Evolutionary conservation across 2,329 filamentous ascomycete species (phyloP).

Genomic region (Diaporthe helianthi): DNA sequence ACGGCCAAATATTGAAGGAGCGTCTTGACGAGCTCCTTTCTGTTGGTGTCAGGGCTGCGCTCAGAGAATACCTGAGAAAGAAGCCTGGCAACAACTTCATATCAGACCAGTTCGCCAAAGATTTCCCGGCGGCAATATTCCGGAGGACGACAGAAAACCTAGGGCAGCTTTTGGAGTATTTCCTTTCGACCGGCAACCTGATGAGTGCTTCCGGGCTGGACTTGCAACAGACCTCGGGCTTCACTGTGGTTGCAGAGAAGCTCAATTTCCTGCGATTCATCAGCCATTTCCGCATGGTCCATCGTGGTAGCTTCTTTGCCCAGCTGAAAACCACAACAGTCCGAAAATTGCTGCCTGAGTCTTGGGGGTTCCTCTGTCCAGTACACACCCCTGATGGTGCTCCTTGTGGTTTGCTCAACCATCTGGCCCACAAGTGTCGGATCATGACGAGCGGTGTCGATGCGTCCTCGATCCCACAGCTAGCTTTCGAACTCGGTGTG

Average conservation of each 20-base stretch:
- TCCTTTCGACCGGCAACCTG: slow-evolving; percentile 93
- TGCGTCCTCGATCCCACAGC: slow-evolving; percentile 73
- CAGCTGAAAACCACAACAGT: slow-evolving; percentile 97
- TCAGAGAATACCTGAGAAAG: slow-evolving; percentile 65
- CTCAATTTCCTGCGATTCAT: slow-evolving; percentile 99
- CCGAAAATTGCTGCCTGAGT: slow-evolving; percentile 92
- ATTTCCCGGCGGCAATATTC: slow-evolving; percentile 81
- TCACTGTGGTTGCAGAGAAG: slow-evolving; percentile 96
- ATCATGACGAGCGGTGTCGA: slow-evolving; percentile 81
- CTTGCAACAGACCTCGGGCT: slow-evolving; percentile 92
- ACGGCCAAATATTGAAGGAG: slow-evolving; percentile 95
- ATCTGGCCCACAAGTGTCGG: slow-evolving; percentile 93
- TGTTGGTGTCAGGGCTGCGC: slow-evolving; percentile 55
- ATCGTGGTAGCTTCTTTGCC: slow-evolving; percentile 98
- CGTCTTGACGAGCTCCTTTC: slow-evolving; percentile 86
- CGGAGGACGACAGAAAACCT: slow-evolving; percentile 86
- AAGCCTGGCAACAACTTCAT: slow-evolving; percentile 74
- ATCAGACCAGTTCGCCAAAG: slow-evolving; percentile 77
- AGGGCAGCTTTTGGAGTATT: slow-evolving; percentile 88
- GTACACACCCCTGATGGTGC: slow-evolving; percentile 97
- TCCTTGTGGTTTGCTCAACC: slow-evolving; percentile 93
- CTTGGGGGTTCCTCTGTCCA: slow-evolving; percentile 97
- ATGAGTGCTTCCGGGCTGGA: slow-evolving; percentile 91
- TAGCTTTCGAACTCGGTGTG: slow-evolving; percentile 82
- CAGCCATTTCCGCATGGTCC: slow-evolving; percentile 98